phyloP scores from a whole-genome alignment of 352 stramenopile species.

The Phytophthora citricola region DNA sequence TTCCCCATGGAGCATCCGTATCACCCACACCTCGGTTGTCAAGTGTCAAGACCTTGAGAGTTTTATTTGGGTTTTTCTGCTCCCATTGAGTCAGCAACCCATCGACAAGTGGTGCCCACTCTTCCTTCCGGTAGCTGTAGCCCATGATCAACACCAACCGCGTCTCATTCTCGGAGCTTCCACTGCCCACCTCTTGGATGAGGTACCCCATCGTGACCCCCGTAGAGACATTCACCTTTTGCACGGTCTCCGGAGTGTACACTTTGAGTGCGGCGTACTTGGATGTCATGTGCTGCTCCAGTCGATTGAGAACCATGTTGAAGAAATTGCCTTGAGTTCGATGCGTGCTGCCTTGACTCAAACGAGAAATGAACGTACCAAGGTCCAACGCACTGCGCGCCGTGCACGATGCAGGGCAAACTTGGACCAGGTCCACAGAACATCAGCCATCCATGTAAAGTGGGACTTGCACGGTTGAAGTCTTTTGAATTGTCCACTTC shows the following conservation, averaged over 20 bases:
- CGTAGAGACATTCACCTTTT: constrained; percentile 43
- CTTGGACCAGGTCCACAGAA: constrained; percentile 11
- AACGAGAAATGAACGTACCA: constrained; percentile 22
- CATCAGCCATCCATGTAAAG: constrained; percentile 17
- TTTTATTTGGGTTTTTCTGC: constrained; percentile 10
- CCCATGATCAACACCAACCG: constrained; percentile 57
- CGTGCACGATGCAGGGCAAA: too few relatives aligned
- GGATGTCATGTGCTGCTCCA: constrained; percentile 55
- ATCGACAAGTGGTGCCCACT: constrained; percentile 46
- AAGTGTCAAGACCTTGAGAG: constrained; percentile 56
- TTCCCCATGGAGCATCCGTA: constrained; percentile 53
- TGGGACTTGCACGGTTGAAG: constrained; percentile 10
- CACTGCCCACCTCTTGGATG: constrained; percentile 39
- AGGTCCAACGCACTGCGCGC: too few relatives aligned
- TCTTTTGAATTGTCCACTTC: constrained; percentile 2
- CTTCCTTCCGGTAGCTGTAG: constrained; percentile 49
- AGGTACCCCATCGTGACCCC: constrained; percentile 60
- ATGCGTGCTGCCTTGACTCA: constrained; percentile 1
- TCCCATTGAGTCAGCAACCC: constrained; percentile 42
- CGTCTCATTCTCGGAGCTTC: constrained; percentile 28
- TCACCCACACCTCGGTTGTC: constrained; percentile 67
- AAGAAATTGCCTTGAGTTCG: not conserved
- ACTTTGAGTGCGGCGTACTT: constrained; percentile 38
- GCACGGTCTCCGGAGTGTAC: constrained; percentile 39
- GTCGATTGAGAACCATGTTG: constrained; percentile 34